Conservation (phyloP, 2,329 filamentous ascomycete species). For the Neospermospora avenae region DNA sequence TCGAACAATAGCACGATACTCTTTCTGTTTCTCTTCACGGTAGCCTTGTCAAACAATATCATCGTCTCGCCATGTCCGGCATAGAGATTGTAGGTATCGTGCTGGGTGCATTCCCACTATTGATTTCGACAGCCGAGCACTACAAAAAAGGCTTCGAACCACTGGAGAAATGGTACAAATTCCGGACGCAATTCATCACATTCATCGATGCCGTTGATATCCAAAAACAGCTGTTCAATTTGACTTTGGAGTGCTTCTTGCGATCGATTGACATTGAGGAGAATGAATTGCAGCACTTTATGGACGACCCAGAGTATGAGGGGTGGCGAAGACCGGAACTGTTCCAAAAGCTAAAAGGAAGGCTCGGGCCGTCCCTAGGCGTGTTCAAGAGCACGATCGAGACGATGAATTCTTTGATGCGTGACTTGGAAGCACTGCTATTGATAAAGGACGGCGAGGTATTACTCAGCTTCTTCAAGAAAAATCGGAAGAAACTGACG, state of each 20-base stretch:
- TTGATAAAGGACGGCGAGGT: slow-evolving; percentile 27
- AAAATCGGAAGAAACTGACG: neutral
- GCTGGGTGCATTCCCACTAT: slow-evolving; percentile 25
- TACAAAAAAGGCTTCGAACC: slow-evolving; percentile 29
- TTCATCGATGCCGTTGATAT: slow-evolving; percentile 28
- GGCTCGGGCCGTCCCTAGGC: slow-evolving; percentile 20
- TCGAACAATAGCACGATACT: neutral
- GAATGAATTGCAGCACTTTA: slow-evolving; percentile 21
- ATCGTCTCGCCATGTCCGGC: slow-evolving; percentile 20
- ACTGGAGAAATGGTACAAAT: slow-evolving; percentile 27
- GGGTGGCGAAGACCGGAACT: slow-evolving; percentile 24
- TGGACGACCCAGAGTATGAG: slow-evolving; percentile 18
- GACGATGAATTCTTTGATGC: slow-evolving; percentile 20
- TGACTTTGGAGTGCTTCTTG: slow-evolving; percentile 22
- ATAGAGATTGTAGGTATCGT: slow-evolving; percentile 26
- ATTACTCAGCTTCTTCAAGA: neutral
- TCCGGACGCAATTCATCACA: slow-evolving; percentile 20
- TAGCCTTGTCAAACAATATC: neutral
- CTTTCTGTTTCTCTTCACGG: neutral
- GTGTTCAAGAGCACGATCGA: slow-evolving; percentile 24
- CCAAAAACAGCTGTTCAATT: slow-evolving; percentile 24
- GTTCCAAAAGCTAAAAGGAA: slow-evolving; percentile 7
- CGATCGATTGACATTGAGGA: slow-evolving; percentile 21
- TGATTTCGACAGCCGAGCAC: slow-evolving; percentile 25
- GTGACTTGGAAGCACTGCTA: slow-evolving; percentile 22